A percentile compares a stretch with the other conserved stretches of the same genome.
These are phyloP conservation scores for Termitomyces sp. DNA, from an alignment of 768 basidiomycete genomes.

Conservation along the genomic window DNA sequence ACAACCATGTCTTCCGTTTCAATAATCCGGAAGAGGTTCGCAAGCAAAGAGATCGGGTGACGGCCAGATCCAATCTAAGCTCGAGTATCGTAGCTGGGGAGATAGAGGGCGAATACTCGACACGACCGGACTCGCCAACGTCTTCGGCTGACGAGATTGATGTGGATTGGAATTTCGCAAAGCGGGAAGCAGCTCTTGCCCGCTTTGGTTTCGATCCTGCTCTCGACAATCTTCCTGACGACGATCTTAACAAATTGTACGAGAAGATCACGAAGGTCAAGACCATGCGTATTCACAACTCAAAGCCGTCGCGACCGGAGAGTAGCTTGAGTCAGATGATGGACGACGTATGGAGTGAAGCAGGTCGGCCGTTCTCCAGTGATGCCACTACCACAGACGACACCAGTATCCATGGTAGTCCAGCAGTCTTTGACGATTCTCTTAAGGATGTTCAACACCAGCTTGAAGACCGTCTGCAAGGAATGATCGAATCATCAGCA, in stretches of 20 bases:
- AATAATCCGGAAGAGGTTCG: constrained; percentile 95
- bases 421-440: constrained; percentile 53
- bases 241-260: constrained; percentile 89
- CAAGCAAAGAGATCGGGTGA: constrained; percentile 80
- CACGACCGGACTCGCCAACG: constrained; percentile 75
- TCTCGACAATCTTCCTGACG: constrained; percentile 89
- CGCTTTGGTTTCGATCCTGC: constrained; percentile 83
- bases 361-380: constrained; percentile 72
- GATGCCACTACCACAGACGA: constrained; percentile 76
- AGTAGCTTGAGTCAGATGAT: constrained; percentile 75
- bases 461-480: constrained; percentile 68
- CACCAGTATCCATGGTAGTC: constrained; percentile 68
- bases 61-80: constrained; percentile 63
- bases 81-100: constrained; percentile 63
- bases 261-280: constrained; percentile 94
- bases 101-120: constrained; percentile 51
- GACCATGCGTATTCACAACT: constrained; percentile 76
- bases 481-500: constrained; percentile 40
- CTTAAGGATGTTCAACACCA: constrained; percentile 71
- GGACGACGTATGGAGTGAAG: constrained; percentile 88
- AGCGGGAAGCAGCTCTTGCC: constrained; percentile 88
- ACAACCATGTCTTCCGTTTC: constrained; percentile 96
- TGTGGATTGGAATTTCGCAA: constrained; percentile 97
- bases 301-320: constrained; percentile 73
- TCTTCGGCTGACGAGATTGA: constrained; percentile 67